Base-by-base conservation (phyloP, 2,329 filamentous ascomycete genomes). In the Fusarium robinianum region DNA sequence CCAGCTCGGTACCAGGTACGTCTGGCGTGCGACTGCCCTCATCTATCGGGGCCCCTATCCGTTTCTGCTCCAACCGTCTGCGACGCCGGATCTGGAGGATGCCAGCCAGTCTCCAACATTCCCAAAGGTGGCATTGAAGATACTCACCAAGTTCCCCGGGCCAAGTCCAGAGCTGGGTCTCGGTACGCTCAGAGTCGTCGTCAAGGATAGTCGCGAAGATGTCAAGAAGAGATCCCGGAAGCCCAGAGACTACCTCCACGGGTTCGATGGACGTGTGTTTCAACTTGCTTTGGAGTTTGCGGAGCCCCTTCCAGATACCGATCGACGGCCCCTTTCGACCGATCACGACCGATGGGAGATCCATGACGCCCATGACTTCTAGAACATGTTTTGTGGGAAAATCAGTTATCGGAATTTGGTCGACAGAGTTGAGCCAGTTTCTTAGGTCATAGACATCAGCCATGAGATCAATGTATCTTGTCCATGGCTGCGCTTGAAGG, bases 311-410 rank as follows among this genome's bases (percentile, higher is more conserved):
- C 57, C 57, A 60, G 8, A 60, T 50, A 2, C 57, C 57, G 4
- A 57, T 45, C 1, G 57, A 29, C 8, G 38, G 31, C 3, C 40
- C 27, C 3, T 41, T 22, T 7, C 57, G 50, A 3, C 57, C 57
- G 3, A 60, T 30, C 3, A 53, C 52, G 39, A 53, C 32, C 7
- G 45, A 55, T 0, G 57, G 55, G 1, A 60, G 41, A 10, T 60
- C 57, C 57, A 60, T 60, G 1, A 60, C 16, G 10, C 57, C 57
- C 24, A 60, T 31, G 3, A 60, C 57, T 14, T 60, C 57, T 1
- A 60, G 27, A 1, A 48, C 24, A 29, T 60, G 57, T 0, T 34
- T 49, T 5, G 45, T 50, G n/a, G 46, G 41, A 3, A 41, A 11
- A 14, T 60, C 44, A 3, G 53, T 30, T 11, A 57, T 41, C 8